phyloP scores from a whole-genome alignment of 805 yeast genomes.

The Starmerella bacillaris region DNA sequence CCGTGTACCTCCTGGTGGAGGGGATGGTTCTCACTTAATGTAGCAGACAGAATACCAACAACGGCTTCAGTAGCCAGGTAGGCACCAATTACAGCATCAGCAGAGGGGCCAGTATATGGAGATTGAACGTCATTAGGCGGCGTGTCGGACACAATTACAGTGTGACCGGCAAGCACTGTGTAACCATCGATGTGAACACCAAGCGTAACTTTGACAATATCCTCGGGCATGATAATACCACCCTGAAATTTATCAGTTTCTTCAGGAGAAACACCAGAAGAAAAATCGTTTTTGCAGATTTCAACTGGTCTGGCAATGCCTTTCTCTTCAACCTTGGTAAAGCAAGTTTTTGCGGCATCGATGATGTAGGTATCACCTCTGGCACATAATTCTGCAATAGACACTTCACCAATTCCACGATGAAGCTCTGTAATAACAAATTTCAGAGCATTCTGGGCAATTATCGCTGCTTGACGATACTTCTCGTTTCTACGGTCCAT shows the following conservation, averaged over 20 bases:
- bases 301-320: constrained; percentile 88
- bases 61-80: constrained; percentile 80
- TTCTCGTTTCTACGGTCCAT: too few species aligned
- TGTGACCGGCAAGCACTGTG: constrained; percentile 72
- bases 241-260: constrained; percentile 23
- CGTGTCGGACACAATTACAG: constrained; percentile 42
- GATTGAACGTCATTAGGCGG: constrained; percentile 30
- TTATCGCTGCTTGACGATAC: constrained; percentile 77
- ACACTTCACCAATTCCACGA: constrained; percentile 45
- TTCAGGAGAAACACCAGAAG: constrained; percentile 74
- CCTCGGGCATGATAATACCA: constrained; percentile 50
- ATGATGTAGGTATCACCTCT: constrained; percentile 61
- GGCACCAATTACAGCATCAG: constrained; percentile 80
- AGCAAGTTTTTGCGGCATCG: constrained; percentile 41
- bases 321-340: constrained; percentile 41
- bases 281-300: constrained; percentile 65
- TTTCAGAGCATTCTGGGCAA: constrained; percentile 62
- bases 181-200: constrained; percentile 95
- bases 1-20: constrained; percentile 38
- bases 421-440: constrained; percentile 51
- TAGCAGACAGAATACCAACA: constrained; percentile 53
- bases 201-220: constrained; percentile 62
- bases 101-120: constrained; percentile 67
- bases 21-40: constrained; percentile 41
- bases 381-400: constrained; percentile 49